Evolutionary conservation across 805 yeast genomes (phyloP), one percentile per base, ranked within the genome.

Genomic region (Soucietia sequanensis): DNA sequence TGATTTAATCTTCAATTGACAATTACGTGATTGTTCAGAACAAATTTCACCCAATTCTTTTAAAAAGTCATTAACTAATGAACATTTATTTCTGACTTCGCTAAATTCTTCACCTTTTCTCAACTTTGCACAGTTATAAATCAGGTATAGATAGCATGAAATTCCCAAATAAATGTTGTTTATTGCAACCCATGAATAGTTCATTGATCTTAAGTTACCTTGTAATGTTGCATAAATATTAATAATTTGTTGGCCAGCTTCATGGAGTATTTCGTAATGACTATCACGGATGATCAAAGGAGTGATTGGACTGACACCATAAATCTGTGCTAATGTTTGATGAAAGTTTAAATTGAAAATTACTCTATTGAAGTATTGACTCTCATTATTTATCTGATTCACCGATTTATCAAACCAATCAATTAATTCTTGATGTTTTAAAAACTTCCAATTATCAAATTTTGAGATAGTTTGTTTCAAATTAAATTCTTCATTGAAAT

Each of bases 181-280:
- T 19, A 39, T 37, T 15, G 50, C 48, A 13, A 43, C 43, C 52
- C 50, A 46, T 5, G 43, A 37, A 22, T 34, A 47, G 27, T 44
- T 43, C 27, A 46, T 34, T 14, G 42, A 32, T 20, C 33, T 33
- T 9, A 38, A 25, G 5, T 33, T 26, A n/a, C 26, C 31, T 12
- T 37, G 33, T 8, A 40, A 13, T 4, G 14, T 21, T 7, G 25
- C 7, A 28, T 46, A 47, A 5, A 30, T 41, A 10, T 26, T 23
- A 18, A 47, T 42, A n/a, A 46, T 37, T 17, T 32, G 36, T n/a
- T 30, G 33, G 6, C 47, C 44, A 2, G 44, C 31, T n/a, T 35
- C 37, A 17, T 27, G 34, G 6, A 47, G 22, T 6, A 28, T 31
- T 27, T 19, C 6, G 23, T 30, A 35, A 17, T 46, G 46, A 10